Evolutionary conservation across 306 rosid species (phyloP).

Genomic region (Begonia fuchsioides): DNA sequence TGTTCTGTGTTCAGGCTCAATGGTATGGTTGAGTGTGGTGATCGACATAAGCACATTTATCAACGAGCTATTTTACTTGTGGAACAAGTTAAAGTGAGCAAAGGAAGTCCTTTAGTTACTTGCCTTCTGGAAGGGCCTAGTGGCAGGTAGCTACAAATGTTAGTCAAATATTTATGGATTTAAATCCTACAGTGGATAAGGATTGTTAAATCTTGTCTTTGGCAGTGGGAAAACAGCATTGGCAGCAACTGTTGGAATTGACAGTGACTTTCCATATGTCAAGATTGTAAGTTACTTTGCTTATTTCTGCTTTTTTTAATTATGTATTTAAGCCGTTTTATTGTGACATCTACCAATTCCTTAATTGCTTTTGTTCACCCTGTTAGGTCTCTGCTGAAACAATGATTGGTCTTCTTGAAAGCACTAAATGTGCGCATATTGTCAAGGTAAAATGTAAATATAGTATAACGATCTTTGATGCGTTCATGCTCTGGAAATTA

Average conservation of each 20-base stretch:
- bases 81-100: constrained; percentile 92
- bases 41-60: constrained; percentile 63
- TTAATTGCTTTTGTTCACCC: constrained; percentile 11
- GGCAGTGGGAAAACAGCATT: constrained; percentile 90
- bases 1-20: constrained; percentile 33
- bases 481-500: too few relatives aligned
- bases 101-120: constrained; percentile 85
- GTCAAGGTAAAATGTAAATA: constrained; percentile 47
- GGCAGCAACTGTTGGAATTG: constrained; percentile 92
- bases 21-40: constrained; percentile 90
- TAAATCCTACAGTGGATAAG: too few relatives aligned
- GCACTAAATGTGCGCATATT: constrained; percentile 82
- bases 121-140: constrained; percentile 93
- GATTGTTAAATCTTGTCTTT: constrained; percentile 21
- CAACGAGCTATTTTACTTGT: constrained; percentile 75
- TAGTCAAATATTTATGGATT: too few relatives aligned
- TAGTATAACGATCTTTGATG: background rate
- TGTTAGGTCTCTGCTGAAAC: constrained; percentile 77
- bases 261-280: constrained; percentile 93
- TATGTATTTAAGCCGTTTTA: constrained; percentile 5
- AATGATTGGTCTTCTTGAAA: constrained; percentile 93
- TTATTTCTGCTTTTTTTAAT: constrained; percentile 2
- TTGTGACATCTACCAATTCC: constrained; percentile 1
- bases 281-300: constrained; percentile 66
- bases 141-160: constrained; percentile 53